These are phyloP conservation scores for Cinnamomum micranthum DNA, from an alignment of 164 flowering plant species.

Conservation along the genomic window DNA sequence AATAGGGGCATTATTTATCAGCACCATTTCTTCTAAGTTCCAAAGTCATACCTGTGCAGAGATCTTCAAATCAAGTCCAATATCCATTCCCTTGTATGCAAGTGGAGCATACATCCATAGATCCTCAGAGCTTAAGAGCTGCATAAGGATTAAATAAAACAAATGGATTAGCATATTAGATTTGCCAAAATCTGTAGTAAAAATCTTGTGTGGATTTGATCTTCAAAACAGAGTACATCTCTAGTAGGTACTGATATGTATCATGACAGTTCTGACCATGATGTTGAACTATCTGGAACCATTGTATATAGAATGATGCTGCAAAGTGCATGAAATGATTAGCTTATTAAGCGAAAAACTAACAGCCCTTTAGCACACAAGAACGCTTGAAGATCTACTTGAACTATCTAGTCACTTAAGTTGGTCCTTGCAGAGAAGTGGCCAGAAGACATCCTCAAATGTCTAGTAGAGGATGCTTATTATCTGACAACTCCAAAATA, in stretches of 20 bases:
- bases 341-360: background rate
- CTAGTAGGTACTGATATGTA: background rate
- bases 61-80: constrained; percentile 50
- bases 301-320: background rate
- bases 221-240: background rate
- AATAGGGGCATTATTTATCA: background rate
- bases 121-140: constrained; percentile 93
- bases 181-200: background rate
- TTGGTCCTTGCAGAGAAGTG: background rate
- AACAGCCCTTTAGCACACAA: background rate
- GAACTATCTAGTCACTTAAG: background rate
- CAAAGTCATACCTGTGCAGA: constrained; percentile 29
- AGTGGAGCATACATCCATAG: constrained; percentile 95
- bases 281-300: background rate
- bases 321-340: too few relatives aligned
- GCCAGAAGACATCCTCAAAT: background rate
- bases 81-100: constrained; percentile 87
- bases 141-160: background rate
- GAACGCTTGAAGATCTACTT: background rate
- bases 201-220: background rate
- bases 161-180: constrained; percentile 1
- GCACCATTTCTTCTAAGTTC: constrained; percentile 1
- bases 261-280: background rate
- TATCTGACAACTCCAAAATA: too few relatives aligned
- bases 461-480: too few relatives aligned